Base-by-base conservation (phyloP, 2,329 filamentous ascomycete species). In the Achaetomium macrosporum region DNA sequence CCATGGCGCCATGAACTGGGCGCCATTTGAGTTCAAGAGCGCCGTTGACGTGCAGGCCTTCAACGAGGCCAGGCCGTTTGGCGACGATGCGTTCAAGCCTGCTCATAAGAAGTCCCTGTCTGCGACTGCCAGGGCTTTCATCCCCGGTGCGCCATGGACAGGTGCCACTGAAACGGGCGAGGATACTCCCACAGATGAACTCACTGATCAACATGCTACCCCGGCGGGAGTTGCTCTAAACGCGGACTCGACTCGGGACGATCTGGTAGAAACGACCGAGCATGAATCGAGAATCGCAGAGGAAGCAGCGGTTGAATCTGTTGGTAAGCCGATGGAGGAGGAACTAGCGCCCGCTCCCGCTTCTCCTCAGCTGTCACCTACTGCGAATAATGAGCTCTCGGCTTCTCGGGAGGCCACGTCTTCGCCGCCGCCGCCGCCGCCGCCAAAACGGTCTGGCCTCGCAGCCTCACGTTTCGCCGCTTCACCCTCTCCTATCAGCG, bases 51-150 rank as follows among this genome's bases (percentile, higher is more conserved):
- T 76, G 10, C 71, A 71, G 29, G 72, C 69, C 54, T 82, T 83
- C 62, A 75, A 76, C 56, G 71, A 76, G 44, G 75, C 79, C 2
- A 71, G 73, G 25, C 75, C 76, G 1, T 76, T 77, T 55, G 73
- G 71, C 12, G 73, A 76, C 2, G 71, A 73, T 15, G 61, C 54
- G 13, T 70, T 76, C 60, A 64, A 70, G 58, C 73, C 73, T 50
- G 66, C 72, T 49, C 71, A 79, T 64, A 74, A 74, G 59, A 77
- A 77, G 59, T 82, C 82, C 5, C 73, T 91, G 20, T 91, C 88
- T 35, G 85, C 87, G 4, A 77, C 82, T 15, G 87, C 88, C 0
- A 82, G 81, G 61, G 78, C 86, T 0, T 95, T 93, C 65, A 77
- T 74, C 5, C 77, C 79, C 13, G 70, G 73, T 16, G 69, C 64